phyloP scores from a whole-genome alignment of 148 eudicot genomes.

The Vaccinium vitisidaea region DNA sequence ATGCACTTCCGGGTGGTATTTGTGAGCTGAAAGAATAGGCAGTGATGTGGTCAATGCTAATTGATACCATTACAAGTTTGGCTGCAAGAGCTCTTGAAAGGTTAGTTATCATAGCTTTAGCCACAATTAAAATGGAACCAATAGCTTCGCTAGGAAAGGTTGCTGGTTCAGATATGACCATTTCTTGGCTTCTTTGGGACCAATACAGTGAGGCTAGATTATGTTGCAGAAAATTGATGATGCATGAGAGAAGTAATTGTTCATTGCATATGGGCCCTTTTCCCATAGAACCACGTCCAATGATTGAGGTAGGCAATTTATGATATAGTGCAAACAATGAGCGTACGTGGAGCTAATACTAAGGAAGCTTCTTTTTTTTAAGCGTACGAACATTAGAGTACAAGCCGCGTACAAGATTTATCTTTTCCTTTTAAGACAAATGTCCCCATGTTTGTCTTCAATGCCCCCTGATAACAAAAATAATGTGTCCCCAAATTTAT shows the following conservation, averaged over 20 bases:
- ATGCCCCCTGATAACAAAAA: no score
- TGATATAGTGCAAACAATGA: neutral
- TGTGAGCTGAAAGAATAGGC: slow-evolving; percentile 44
- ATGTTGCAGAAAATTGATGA: neutral
- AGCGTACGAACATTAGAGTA: neutral
- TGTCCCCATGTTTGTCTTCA: no score
- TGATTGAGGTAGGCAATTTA: neutral
- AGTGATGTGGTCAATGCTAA: neutral
- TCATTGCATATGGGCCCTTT: no score
- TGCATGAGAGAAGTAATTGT: neutral
- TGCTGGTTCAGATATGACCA: neutral
- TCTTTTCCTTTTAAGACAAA: no score
- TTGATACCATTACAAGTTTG: neutral
- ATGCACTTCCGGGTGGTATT: slow-evolving; percentile 89
- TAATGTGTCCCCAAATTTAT: no score
- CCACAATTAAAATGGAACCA: neutral
- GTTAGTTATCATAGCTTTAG: neutral
- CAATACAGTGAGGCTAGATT: neutral
- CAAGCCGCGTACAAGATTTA: no score
- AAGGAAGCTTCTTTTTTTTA: neutral
- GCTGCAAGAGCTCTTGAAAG: neutral
- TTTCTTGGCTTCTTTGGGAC: neutral
- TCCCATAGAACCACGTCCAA: neutral
- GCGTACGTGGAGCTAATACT: neutral
- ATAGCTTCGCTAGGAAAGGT: neutral